Conservation (phyloP, 768 basidiomycete species). For the Serendipita sp. region DNA sequence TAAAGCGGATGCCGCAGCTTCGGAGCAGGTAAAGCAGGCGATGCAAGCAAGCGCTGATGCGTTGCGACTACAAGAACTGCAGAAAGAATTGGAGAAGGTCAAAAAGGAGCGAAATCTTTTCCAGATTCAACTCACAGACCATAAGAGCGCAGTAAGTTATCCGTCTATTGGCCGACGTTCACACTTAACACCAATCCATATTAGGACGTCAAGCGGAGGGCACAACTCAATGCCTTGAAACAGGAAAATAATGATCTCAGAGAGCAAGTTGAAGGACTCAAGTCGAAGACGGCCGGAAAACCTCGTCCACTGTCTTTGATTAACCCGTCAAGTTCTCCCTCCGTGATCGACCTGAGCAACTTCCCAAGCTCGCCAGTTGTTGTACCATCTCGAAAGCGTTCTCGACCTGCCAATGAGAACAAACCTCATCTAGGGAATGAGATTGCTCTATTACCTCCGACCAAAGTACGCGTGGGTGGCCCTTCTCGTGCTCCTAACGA, state of each 20-base stretch:
- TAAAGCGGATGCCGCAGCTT: neutral
- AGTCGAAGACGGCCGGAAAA: neutral
- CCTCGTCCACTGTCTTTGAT: neutral
- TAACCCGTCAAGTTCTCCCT: neutral
- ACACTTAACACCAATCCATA: neutral
- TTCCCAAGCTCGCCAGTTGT: neutral
- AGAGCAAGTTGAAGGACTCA: neutral
- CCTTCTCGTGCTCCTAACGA: neutral
- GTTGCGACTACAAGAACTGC: neutral
- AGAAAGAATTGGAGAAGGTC: neutral
- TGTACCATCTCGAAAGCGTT: neutral
- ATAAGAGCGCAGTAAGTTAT: neutral
- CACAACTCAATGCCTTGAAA: neutral
- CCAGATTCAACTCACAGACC: neutral
- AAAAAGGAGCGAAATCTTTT: neutral
- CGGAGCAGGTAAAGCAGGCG: neutral
- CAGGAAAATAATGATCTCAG: neutral
- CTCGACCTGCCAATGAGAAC: neutral
- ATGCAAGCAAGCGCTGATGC: neutral
- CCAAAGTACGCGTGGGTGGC: neutral
- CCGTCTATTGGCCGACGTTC: neutral
- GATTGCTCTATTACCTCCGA: neutral
- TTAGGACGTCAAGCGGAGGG: neutral
- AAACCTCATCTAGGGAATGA: neutral
- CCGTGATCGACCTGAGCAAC: neutral